Percentiles rank a stretch among this genome's conserved stretches.
These are phyloP conservation scores for Chlorella variabilis DNA, from an alignment of 163 green algal species.

Conservation along the genomic window DNA sequence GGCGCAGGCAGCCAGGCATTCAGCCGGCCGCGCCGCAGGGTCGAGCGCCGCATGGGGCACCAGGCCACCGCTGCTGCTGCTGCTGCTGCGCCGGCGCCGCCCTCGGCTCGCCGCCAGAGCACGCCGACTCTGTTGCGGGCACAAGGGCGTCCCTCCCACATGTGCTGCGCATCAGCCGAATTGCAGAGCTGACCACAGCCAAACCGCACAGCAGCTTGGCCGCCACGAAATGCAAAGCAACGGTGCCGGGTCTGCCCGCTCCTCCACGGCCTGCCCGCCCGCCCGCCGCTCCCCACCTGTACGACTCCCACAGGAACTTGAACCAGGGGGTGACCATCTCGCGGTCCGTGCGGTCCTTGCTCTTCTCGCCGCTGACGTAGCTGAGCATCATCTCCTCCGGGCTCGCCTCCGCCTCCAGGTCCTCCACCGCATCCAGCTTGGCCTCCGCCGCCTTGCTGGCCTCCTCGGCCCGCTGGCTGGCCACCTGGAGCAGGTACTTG, in stretches of 20 bases:
- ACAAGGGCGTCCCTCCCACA: too few relatives aligned
- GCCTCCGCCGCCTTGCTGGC: slow-evolving; percentile 79
- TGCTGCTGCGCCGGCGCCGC: too few relatives aligned
- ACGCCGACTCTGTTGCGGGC: too few relatives aligned
- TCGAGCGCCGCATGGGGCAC: too few relatives aligned
- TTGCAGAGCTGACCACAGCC: too few relatives aligned
- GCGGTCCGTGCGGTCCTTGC: slow-evolving; percentile 90
- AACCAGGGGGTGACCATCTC: slow-evolving; percentile 99
- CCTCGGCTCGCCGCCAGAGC: too few relatives aligned
- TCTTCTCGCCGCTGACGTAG: slow-evolving; percentile 95
- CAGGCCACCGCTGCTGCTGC: too few relatives aligned
- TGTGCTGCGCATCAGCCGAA: too few relatives aligned
- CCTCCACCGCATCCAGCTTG: slow-evolving; percentile 79
- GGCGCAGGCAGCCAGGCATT: neutral
- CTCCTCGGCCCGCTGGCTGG: slow-evolving; percentile 88
- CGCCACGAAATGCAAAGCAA: too few relatives aligned
- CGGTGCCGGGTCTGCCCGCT: too few relatives aligned
- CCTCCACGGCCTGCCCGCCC: too few relatives aligned
- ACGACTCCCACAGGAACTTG: slow-evolving; percentile 99
- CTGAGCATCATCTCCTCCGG: slow-evolving; percentile 98
- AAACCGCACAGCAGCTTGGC: too few relatives aligned
- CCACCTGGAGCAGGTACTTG: slow-evolving; percentile 96
- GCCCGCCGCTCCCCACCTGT: slow-evolving; percentile 68
- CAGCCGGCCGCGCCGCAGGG: neutral
- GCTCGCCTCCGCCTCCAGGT: slow-evolving; percentile 94